Evolutionary conservation across 345 rosid species (phyloP).

Genomic region (Pugionium dolabratum): DNA sequence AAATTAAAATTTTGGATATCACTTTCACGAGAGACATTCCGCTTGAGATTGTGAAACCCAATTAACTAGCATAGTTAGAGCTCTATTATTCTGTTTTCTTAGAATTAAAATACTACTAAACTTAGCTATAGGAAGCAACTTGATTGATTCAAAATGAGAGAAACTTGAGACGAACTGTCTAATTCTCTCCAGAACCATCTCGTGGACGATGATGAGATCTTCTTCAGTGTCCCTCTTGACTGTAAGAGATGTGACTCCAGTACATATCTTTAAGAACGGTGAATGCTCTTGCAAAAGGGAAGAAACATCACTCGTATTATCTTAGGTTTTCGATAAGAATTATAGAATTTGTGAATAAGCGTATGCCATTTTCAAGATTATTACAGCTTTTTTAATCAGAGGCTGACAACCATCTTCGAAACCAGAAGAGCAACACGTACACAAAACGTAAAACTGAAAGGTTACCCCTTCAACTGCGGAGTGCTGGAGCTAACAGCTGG

Average conservation of each 20-base stretch:
- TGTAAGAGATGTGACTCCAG: conserved; percentile 40
- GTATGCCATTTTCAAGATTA: conserved; percentile 30
- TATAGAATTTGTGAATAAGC: conserved; percentile 24
- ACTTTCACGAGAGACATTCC: too few relatives aligned
- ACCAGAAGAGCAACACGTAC: conserved; percentile 13
- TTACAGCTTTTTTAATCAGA: conserved; percentile 26
- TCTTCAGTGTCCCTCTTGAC: conserved; percentile 43
- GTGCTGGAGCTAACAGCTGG: conserved; percentile 55
- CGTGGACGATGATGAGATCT: conserved; percentile 74
- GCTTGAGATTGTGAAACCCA: too few relatives aligned
- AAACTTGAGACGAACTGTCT: conserved; percentile 46
- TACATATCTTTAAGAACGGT: conserved; percentile 41
- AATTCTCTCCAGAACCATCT: conserved; percentile 43
- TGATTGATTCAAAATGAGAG: conserved; percentile 58
- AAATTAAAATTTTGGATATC: too few relatives aligned
- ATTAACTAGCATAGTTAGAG: too few relatives aligned
- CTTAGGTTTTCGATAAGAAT: conserved; percentile 19
- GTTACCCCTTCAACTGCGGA: conserved; percentile 52
- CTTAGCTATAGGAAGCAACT: conserved; percentile 45
- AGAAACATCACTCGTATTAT: conserved; percentile 27
- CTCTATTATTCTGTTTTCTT: too few relatives aligned
- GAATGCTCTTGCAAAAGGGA: conserved; percentile 39
- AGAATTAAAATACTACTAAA: conserved; percentile 10
- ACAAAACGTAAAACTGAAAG: conserved; percentile 24
- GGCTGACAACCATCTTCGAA: conserved; percentile 19